Percentiles rank a stretch among this genome's conserved stretches.
These are phyloP conservation scores for Coemansia sp. DNA, from an alignment of 192 early-diverging fungal species.

Conservation along the genomic window DNA sequence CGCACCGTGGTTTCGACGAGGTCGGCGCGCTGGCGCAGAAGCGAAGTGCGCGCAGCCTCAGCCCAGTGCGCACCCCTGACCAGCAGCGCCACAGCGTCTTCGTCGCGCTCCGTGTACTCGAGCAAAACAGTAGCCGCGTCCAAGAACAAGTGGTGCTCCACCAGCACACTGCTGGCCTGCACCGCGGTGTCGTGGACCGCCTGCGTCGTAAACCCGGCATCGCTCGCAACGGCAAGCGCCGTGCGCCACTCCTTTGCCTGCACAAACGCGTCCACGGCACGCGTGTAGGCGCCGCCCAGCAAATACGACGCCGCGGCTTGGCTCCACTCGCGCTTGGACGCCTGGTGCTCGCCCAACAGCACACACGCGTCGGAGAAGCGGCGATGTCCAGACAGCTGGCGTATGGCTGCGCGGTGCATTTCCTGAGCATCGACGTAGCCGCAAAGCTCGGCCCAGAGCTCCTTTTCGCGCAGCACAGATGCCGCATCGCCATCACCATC, in stretches of 20 bases:
- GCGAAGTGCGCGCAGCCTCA: slow-evolving; percentile 72
- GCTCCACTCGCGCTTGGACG: slow-evolving; percentile 56
- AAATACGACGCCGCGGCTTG: slow-evolving; percentile 39
- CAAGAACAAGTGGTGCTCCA: slow-evolving; percentile 61
- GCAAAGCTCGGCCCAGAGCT: slow-evolving; percentile 54
- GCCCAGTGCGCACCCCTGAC: slow-evolving; percentile 76
- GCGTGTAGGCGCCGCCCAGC: slow-evolving; percentile 16
- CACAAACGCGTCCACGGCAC: slow-evolving; percentile 38
- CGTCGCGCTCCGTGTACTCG: slow-evolving; percentile 74
- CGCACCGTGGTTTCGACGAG: slow-evolving; percentile 76
- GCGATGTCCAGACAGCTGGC: slow-evolving; percentile 55
- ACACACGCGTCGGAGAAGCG: slow-evolving; percentile 54
- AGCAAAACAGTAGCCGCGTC: slow-evolving; percentile 73
- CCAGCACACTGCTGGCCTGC: slow-evolving; percentile 46
- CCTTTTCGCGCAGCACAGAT: not conserved
- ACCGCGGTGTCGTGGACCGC: slow-evolving; percentile 32
- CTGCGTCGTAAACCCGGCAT: not conserved
- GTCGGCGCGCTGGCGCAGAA: slow-evolving; percentile 63
- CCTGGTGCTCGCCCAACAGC: slow-evolving; percentile 69
- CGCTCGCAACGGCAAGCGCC: slow-evolving; percentile 36
- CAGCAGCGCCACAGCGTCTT: slow-evolving; percentile 69
- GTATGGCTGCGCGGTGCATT: slow-evolving; percentile 66
- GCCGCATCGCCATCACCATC: slow-evolving; percentile 14
- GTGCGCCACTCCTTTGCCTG: slow-evolving; percentile 36
- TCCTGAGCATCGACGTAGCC: slow-evolving; percentile 67